Conservation (phyloP, 1,284 basidiomycete species). For the Sparassis latifolia region DNA sequence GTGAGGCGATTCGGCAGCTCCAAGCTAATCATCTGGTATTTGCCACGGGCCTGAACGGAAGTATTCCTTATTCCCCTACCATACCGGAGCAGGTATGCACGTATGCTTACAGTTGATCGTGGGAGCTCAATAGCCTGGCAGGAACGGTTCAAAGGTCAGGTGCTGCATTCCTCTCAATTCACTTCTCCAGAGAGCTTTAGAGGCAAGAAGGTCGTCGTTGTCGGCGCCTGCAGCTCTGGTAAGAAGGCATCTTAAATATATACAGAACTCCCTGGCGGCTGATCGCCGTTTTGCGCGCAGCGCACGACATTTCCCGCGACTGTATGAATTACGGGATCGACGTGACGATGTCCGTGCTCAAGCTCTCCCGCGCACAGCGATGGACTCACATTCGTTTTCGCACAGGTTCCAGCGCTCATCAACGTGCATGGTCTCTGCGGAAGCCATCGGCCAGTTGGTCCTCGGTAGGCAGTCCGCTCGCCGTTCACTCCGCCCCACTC, state of each 20-base stretch:
- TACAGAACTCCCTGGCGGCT: slow-evolving; percentile 4
- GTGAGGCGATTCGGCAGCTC: background rate
- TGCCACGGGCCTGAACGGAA: slow-evolving; percentile 31
- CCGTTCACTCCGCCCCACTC: background rate
- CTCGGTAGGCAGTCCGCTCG: background rate
- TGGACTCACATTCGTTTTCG: background rate
- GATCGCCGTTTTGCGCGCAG: slow-evolving; percentile 1
- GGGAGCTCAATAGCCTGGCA: background rate
- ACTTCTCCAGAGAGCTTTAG: slow-evolving; percentile 28
- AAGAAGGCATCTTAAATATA: slow-evolving; percentile 16
- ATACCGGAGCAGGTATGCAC: slow-evolving; percentile 20
- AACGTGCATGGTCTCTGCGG: slow-evolving; percentile 29
- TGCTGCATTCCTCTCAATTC: slow-evolving; percentile 35
- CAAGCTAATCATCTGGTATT: slow-evolving; percentile 17
- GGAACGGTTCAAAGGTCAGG: slow-evolving; percentile 4
- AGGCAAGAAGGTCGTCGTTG: slow-evolving; percentile 38
- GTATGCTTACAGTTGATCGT: background rate
- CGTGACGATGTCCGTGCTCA: slow-evolving; percentile 22
- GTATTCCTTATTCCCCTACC: slow-evolving; percentile 26
- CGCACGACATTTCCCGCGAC: slow-evolving; percentile 3
- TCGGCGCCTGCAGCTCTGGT: slow-evolving; percentile 33
- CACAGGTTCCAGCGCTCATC: slow-evolving; percentile 1
- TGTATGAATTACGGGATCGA: background rate
- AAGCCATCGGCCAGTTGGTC: background rate
- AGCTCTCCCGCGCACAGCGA: background rate